Base-by-base conservation (phyloP, 192 early-diverging fungal genomes). In the Mycoemilia scoparia region DNA sequence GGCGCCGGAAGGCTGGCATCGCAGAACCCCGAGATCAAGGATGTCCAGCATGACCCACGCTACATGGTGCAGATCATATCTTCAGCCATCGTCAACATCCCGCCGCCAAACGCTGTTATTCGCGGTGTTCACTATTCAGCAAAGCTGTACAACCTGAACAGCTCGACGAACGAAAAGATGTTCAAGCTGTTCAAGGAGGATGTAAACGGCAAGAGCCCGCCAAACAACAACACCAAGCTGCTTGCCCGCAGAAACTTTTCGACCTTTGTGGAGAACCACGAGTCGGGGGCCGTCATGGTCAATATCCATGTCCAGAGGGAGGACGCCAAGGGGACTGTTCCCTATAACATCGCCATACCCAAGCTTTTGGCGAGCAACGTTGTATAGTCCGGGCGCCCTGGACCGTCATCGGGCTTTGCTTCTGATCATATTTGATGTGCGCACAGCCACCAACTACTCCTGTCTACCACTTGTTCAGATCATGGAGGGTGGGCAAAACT, bases 41-140 rank as follows among this genome's bases (percentile, higher is more conserved):
- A 68, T 0, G 41, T 49, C 12, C 58, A 69, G 46, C 49, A 34
- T 4, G 83, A 86, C 38, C 71, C 60, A 30, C 64, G 73, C 15
- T 61, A 70, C 31, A 87, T 87, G 83, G 61, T 67, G 21, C 80
- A 87, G 58, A 64, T 87, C 17, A 62, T 83, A 18, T 82, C 83
- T 6, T 73, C 69, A 26, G 83, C 80, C 21, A 87, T 87, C 49
- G 71, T 76, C 48, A 83, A 82, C 57, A 52, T 73, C 9, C 78
- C 83, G 15, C 79, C 79, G 10, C 83, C 82, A 7, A 64, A 65
- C 24, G 64, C 67, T 8, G 65, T 86, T 26, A 64, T 86, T 31
- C 49, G 58, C 21, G 53, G 72, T 2, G 60, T 86, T 15, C 77
- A 87, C 40, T 49, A 54, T 27, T 64, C 60, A 7, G 63, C 77